Percentiles rank a stretch among this genome's conserved stretches.
phyloP scores from a whole-genome alignment of 2,329 filamentous ascomycete species.

The Scleromitrula shiraiana region DNA sequence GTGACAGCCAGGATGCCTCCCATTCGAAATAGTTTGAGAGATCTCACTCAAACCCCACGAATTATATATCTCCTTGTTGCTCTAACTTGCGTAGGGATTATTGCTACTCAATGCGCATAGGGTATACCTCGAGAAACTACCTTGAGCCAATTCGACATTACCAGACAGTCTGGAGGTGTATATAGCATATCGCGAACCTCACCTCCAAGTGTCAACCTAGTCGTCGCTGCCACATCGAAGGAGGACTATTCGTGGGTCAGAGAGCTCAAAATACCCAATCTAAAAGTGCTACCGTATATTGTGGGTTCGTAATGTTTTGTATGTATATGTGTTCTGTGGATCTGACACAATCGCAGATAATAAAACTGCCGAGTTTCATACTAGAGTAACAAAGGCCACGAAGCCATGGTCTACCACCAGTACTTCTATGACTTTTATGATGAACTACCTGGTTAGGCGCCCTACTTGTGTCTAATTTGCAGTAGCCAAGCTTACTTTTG shows the following conservation, averaged over 20 bases:
- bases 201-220: conserved; percentile 12
- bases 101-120: no score
- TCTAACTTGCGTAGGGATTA: not conserved
- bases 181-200: not conserved
- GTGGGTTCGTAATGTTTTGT: conserved; percentile 4
- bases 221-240: conserved; percentile 15
- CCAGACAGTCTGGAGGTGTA: not conserved
- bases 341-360: conserved; percentile 12
- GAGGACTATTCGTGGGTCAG: conserved; percentile 18
- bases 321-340: not conserved
- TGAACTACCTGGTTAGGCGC: conserved; percentile 29
- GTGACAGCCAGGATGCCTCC: not conserved
- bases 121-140: not conserved
- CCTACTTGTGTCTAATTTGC: not conserved
- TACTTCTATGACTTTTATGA: conserved; percentile 56
- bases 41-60: not conserved
- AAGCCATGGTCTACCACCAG: conserved; percentile 33
- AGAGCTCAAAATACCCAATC: conserved; percentile 24
- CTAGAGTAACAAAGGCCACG: conserved; percentile 39
- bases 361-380: conserved; percentile 33
- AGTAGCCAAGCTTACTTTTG: not conserved
- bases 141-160: not conserved
- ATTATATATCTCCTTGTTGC: not conserved
- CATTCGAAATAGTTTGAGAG: not conserved
- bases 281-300: conserved; percentile 19